Conservation (phyloP, 2,329 filamentous ascomycete genomes). For the Plectosphaerella sp. region DNA sequence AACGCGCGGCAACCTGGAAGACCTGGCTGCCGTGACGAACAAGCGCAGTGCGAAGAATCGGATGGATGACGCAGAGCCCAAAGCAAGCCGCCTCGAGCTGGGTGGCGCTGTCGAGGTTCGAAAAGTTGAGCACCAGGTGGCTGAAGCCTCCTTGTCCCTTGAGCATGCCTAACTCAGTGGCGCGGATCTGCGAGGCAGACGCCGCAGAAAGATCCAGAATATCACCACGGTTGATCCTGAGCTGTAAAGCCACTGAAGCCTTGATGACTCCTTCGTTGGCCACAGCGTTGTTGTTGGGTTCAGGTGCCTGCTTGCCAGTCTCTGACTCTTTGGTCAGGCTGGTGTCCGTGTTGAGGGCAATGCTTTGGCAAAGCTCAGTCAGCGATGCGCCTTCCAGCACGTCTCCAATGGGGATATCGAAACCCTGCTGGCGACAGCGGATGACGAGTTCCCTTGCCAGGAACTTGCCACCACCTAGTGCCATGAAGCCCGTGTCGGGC, state of each 20-base stretch:
- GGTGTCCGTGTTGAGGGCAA: slow-evolving; percentile 13
- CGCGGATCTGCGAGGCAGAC: slow-evolving; percentile 40
- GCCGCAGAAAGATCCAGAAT: slow-evolving; percentile 46
- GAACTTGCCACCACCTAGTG: slow-evolving; percentile 40
- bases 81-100: slow-evolving; percentile 43
- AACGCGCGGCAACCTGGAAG: slow-evolving; percentile 43
- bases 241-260: slow-evolving; percentile 34
- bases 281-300: background rate
- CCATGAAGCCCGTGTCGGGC: slow-evolving; percentile 38
- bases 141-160: slow-evolving; percentile 37
- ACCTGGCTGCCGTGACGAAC: slow-evolving; percentile 39
- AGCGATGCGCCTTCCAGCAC: slow-evolving; percentile 36
- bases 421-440: slow-evolving; percentile 36
- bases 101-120: slow-evolving; percentile 33
- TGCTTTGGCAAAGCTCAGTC: slow-evolving; percentile 38
- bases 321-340: background rate
- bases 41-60: slow-evolving; percentile 52
- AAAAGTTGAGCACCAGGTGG: slow-evolving; percentile 44
- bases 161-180: slow-evolving; percentile 43
- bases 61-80: slow-evolving; percentile 38
- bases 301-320: background rate
- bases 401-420: slow-evolving; percentile 35
- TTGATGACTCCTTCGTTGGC: slow-evolving; percentile 31
- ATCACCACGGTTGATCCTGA: slow-evolving; percentile 34
- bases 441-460: slow-evolving; percentile 39